Base-by-base conservation (phyloP, 495 filamentous ascomycete species). In the Trichocladium uniseriatum region DNA sequence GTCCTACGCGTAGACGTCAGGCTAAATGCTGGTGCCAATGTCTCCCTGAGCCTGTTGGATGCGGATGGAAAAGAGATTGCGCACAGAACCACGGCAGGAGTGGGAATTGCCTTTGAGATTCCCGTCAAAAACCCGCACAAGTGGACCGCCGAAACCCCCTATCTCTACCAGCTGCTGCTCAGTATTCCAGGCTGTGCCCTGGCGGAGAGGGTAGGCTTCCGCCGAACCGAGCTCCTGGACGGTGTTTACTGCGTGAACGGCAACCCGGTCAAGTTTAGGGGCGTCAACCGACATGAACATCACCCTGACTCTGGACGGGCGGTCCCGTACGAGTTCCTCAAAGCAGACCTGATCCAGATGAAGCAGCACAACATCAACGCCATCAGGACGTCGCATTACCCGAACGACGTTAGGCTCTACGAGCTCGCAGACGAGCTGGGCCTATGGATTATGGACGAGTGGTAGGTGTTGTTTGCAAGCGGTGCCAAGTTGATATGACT, bases 141-240 rank as follows among this genome's bases (percentile, higher is more conserved):
- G 62, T 87, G 83, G 83, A 83, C 81, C 2, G 82, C 83, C 5
- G 83, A 86, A 62, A 78, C 74, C 0, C 83, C 83, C 0, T 71
- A 80, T 50, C 68, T 86, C 1, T 86, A 80, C 54, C 69, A 69
- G 8, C 48, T 80, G 7, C 35, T 71, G 2, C 60, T 79, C 21
- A 54, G 53, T 2, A 62, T 70, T 19, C 51, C 65, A n/a, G 47
- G 43, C 5, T 53, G 66, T 15, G 74, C 75, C 27, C 32, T 69
- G 8, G 53, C 59, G 8, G 79, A 85, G 49, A 68, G 69, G 21
- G 68, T 86, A 15, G 82, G 82, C 2, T 84, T 86, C 54, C 77
- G 80, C 9, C 66, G 67, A 15, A 65, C 75, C 2, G 78, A 83
- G 45, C 65, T 82, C 13, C 66, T 73, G 11, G 65, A 77, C 24